Percentiles rank a stretch among this genome's conserved stretches.
phyloP scores from a whole-genome alignment of 1,139 yeast genomes.

The Pichia terricola region DNA sequence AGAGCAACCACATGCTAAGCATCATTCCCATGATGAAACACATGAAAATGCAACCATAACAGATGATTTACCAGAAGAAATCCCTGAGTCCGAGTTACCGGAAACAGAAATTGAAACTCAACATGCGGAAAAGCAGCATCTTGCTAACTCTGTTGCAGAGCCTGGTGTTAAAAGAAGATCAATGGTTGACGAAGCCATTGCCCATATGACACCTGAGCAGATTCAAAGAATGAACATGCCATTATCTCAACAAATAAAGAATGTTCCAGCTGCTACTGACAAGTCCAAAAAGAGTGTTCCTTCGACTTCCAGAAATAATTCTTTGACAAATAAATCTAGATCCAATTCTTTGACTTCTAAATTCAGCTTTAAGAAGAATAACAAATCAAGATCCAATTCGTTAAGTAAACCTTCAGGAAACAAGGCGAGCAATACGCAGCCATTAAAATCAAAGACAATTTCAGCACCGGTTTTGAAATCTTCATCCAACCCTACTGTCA shows the following conservation, averaged over 20 bases:
- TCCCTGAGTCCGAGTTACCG: not conserved
- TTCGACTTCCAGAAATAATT: conserved; percentile 1
- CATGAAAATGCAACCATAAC: not conserved
- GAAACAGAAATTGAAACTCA: not conserved
- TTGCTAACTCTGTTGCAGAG: conserved; percentile 4
- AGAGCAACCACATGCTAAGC: not conserved
- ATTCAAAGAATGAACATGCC: conserved; percentile 22
- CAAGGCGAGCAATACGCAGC: not conserved
- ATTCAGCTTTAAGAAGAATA: conserved; percentile 5
- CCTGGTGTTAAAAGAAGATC: conserved; percentile 17
- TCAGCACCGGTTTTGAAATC: conserved; percentile 1
- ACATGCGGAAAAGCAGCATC: not conserved
- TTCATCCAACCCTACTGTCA: conserved; percentile 1
- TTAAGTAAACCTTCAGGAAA: conserved; percentile 1
- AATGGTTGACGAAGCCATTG: conserved; percentile 25
- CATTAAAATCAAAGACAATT: not conserved
- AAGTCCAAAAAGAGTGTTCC: not conserved
- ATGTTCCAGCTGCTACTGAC: conserved; percentile 12
- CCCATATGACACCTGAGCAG: conserved; percentile 20
- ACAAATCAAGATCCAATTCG: conserved; percentile 12
- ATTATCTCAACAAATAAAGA: conserved; percentile 17
- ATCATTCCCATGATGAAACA: not conserved
- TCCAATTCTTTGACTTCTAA: conserved; percentile 15
- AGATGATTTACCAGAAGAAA: not conserved
- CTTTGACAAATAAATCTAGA: conserved; percentile 14